Evolutionary conservation across 2,329 filamentous ascomycete species (phyloP), one percentile per base, ranked within the genome.

Genomic region (Xylariaceae sp.): DNA sequence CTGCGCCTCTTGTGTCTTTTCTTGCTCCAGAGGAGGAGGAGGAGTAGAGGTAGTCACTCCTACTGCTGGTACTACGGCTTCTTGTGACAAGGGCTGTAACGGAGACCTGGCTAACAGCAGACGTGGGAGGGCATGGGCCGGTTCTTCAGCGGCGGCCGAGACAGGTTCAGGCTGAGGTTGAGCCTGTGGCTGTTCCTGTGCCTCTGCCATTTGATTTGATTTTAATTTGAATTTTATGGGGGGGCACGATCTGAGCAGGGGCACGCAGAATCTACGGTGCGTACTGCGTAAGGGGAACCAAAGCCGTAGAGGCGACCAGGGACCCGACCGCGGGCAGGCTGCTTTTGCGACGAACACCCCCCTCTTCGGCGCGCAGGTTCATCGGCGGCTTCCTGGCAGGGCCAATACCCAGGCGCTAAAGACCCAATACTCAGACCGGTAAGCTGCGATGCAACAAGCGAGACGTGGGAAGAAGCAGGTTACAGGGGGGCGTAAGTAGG

Each of bases 181-280:
- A 57, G 54, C 59, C 59, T 59, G 54, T 59, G 57, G 59, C 57
- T 58, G 59, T 53, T 60, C 51, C 50, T 60, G 53, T 59, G 54
- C 53, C 53, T 60, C 59, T 60, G 56, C 53, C 59, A 59, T 61
- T 58, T 59, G 56, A 60, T 62, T 62, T 59, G 57, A 55, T 55
- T 61, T 62, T 61, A 61, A 60, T 60, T 62, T 61, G 56, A 55
- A 54, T 51, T 54, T 55, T 58, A 56, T 56, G 57, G 53, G 54
- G 52, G 55, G 55, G 33, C 54, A 50, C 55, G 57, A 61, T 58
- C 56, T 55, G 52, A 57, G 51, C 59, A 62, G 59, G 59, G 59
- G 59, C 49, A 50, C 22, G 52, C 50, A 55, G 48, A 54, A 52
- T 56, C 49, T 39, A 49, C 47, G 48, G 41, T 48, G 42, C 42